Conservation (phyloP, 2,329 filamentous ascomycete species). For the Ceratocystis huliohia region DNA sequence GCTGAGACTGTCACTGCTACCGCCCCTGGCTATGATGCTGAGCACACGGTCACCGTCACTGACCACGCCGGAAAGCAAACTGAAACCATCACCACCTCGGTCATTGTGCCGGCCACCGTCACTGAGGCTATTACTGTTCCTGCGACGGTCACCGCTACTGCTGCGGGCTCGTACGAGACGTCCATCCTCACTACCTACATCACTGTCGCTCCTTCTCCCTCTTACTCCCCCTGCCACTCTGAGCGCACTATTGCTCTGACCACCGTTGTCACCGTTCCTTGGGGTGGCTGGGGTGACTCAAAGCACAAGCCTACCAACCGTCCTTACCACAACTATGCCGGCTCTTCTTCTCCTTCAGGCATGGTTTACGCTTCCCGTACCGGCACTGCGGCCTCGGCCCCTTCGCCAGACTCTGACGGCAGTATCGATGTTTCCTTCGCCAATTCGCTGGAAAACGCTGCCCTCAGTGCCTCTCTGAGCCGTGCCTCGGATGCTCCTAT, state of each 20-base stretch:
- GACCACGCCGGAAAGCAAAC: conserved; percentile 5
- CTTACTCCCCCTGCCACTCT: conserved; percentile 10
- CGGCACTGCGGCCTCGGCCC: not conserved
- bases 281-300: conserved; percentile 4
- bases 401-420: not conserved
- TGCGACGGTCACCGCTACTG: conserved; percentile 18
- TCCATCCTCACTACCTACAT: conserved; percentile 18
- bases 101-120: conserved; percentile 17
- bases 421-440: conserved; percentile 11
- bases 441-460: conserved; percentile 17
- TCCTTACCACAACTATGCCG: not conserved
- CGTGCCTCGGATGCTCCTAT: conserved; percentile 20
- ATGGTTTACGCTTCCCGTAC: not conserved
- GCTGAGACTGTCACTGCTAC: conserved; percentile 28
- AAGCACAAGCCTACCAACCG: conserved; percentile 12
- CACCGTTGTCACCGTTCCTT: conserved; percentile 19
- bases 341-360: not conserved
- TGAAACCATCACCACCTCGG: conserved; percentile 16
- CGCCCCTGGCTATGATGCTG: conserved; percentile 27
- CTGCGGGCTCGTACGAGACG: conserved; percentile 14
- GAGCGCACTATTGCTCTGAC: conserved; percentile 18
- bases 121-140: conserved; percentile 17
- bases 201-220: conserved; percentile 16
- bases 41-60: conserved; percentile 20
- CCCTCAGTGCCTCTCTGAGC: conserved; percentile 20